Base-by-base conservation (phyloP, 768 basidiomycete genomes). In the Psilocybe azurescens region DNA sequence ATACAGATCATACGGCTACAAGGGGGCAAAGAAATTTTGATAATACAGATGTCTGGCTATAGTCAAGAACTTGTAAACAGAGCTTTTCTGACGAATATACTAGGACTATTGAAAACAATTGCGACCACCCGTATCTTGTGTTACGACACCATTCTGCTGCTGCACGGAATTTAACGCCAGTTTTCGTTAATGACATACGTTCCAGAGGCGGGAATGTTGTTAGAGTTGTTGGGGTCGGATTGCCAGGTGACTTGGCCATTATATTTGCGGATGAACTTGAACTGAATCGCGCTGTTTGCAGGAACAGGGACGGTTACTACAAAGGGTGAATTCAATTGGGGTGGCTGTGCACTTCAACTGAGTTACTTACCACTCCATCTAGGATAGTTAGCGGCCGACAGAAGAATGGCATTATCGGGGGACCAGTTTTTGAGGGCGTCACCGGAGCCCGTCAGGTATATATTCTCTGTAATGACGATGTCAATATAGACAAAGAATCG, bases 221-320 rank as follows among this genome's bases (percentile, higher is more conserved):
- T 71, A 39, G 64, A 64, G 57, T 82, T 83, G 71, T 93, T 89
- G 18, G 90, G 89, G 69, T 89, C 90, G 36, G 75, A 73, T 75
- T 91, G 89, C 91, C 91, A 93, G 11, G 82, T 86, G 56, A 90
- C 78, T 13, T 69, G 67, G 2, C 83, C 86, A 53, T 84, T 84
- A 65, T 72, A 59, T 66, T 83, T 89, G 62, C 84, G 79, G 70
- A 91, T 84, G 71, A 88, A 93, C 73, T 92, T 92, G 82, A 89
- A 93, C 71, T 89, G 75, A 58, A 92, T 77, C 36, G 65, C 62
- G 1, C 84, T 82, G 66, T 73, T 82, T 11, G 84, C 85, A 0
- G 88, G 87, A 16, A 91, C 69, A 24, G 76, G 77, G 9, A 90
- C 79, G 6, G 86, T 88, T 56, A 86, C 89, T 68, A 44, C 56